phyloP scores from a whole-genome alignment of 495 filamentous ascomycete species.

The Penicillium coprophilum region DNA sequence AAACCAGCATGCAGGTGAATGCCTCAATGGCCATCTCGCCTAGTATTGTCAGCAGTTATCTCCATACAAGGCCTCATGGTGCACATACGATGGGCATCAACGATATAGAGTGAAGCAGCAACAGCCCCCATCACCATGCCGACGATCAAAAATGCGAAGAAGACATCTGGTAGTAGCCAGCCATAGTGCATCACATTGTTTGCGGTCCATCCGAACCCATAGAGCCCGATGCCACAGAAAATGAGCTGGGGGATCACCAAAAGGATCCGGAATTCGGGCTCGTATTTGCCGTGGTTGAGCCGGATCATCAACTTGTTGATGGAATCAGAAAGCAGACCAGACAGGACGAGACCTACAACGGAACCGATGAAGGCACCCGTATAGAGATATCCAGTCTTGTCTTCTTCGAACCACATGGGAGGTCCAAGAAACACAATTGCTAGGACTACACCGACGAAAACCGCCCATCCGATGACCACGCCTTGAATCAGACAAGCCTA shows the following conservation, averaged over 20 bases:
- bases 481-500: constrained; percentile 84
- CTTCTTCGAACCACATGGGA: constrained; percentile 79
- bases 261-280: constrained; percentile 85
- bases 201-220: constrained; percentile 75
- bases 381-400: constrained; percentile 84
- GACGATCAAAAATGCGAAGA: constrained; percentile 73
- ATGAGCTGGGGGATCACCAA: constrained; percentile 79
- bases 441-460: constrained; percentile 86
- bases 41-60: constrained; percentile 28
- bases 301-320: constrained; percentile 67
- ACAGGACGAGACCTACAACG: constrained; percentile 69
- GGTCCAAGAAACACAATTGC: constrained; percentile 78
- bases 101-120: constrained; percentile 82
- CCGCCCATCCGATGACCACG: constrained; percentile 89
- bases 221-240: constrained; percentile 75
- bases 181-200: constrained; percentile 58
- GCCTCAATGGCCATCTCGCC: constrained; percentile 84
- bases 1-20: constrained; percentile 86
- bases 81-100: constrained; percentile 83
- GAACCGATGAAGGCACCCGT: constrained; percentile 84
- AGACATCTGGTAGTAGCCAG: constrained; percentile 73
- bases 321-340: constrained; percentile 73
- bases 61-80: background rate
- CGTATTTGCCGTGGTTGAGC: constrained; percentile 76
- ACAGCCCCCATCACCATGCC: constrained; percentile 93